These are phyloP conservation scores for Ajuga chamaepitys DNA, from an alignment of 257 asterid species.

Conservation along the genomic window DNA sequence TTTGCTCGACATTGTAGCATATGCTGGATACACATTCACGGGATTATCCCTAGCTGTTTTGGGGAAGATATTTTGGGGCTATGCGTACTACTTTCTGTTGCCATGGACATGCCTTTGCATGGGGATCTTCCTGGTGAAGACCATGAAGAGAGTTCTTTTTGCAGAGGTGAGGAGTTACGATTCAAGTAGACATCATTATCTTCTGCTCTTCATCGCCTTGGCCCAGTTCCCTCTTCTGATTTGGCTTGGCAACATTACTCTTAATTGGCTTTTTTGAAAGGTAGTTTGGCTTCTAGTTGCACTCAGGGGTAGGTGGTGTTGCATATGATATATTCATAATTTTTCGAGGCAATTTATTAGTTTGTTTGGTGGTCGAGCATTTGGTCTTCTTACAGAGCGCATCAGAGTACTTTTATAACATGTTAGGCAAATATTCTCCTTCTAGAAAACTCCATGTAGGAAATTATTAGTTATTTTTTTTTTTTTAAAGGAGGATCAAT, in stretches of 20 bases:
- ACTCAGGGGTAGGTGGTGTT: not conserved
- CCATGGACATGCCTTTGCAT: constrained; percentile 50
- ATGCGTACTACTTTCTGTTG: constrained; percentile 40
- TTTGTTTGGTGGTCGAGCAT: constrained; percentile 7
- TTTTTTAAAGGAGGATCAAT: too few species aligned
- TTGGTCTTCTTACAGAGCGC: not conserved
- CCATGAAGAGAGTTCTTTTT: constrained; percentile 47
- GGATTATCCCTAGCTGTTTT: constrained; percentile 41
- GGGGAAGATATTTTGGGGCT: constrained; percentile 38
- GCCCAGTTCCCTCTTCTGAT: constrained; percentile 48
- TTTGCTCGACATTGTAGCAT: constrained; percentile 46
- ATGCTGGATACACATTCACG: constrained; percentile 45
- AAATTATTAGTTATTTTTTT: not conserved
- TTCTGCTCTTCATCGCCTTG: constrained; percentile 42
- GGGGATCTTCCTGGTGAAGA: constrained; percentile 48
- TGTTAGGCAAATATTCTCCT: not conserved
- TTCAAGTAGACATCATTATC: constrained; percentile 47
- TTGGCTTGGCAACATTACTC: constrained; percentile 50
- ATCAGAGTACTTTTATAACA: not conserved
- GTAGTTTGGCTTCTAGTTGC: not conserved
- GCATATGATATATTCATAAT: not conserved
- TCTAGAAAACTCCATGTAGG: not conserved
- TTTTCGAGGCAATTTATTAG: not conserved
- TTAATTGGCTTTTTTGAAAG: constrained; percentile 38
- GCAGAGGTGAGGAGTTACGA: constrained; percentile 49